A percentile compares a stretch with the other conserved stretches of the same genome.
Evolutionary conservation across 805 yeast genomes (phyloP).

Genomic region (Dipodascus albidus): DNA sequence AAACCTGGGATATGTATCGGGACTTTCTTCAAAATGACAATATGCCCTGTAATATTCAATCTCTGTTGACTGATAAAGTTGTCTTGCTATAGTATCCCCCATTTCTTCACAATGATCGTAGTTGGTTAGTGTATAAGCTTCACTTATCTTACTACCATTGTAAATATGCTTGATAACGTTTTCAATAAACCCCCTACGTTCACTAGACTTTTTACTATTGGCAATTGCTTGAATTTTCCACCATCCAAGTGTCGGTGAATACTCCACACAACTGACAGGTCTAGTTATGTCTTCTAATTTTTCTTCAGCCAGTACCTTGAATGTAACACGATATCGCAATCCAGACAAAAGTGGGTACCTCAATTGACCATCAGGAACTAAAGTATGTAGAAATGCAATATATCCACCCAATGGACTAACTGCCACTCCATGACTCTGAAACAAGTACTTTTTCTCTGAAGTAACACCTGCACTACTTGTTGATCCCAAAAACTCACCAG

Average conservation of each 20-base stretch:
- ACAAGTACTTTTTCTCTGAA: constrained; percentile 4
- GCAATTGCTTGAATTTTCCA: not conserved
- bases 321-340: constrained; percentile 10
- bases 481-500: constrained; percentile 2
- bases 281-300: not conserved
- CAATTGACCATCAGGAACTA: constrained; percentile 10
- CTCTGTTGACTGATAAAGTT: not conserved
- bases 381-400: constrained; percentile 10
- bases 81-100: constrained; percentile 2
- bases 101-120: not conserved
- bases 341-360: constrained; percentile 16
- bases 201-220: constrained; percentile 7
- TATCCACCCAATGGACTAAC: constrained; percentile 13
- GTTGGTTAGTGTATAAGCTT: not conserved
- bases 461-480: not conserved
- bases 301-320: constrained; percentile 7
- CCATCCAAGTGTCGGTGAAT: not conserved
- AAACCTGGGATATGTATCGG: not conserved
- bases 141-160: constrained; percentile 4
- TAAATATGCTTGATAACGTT: constrained; percentile 6
- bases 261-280: not conserved
- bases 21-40: constrained; percentile 1
- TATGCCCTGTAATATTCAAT: constrained; percentile 5
- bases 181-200: constrained; percentile 13
- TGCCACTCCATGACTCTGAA: constrained; percentile 10